phyloP scores from a whole-genome alignment of 352 stramenopile species.

The Phytophthora tubulina region DNA sequence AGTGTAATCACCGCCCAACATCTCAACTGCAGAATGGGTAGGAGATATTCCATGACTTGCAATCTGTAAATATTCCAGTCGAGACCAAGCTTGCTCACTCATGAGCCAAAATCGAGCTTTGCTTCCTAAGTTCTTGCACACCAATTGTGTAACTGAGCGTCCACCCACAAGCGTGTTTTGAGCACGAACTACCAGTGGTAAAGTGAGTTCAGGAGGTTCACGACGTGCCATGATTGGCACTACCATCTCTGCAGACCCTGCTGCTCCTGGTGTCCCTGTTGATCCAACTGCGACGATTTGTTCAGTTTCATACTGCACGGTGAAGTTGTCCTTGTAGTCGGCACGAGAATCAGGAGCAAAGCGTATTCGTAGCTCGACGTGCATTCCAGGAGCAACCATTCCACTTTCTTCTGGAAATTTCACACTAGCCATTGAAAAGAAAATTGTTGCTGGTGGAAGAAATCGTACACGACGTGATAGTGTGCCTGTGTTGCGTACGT shows the following conservation, averaged over 20 bases:
- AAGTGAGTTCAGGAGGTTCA: constrained; percentile 67
- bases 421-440: constrained; percentile 70
- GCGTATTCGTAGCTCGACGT: constrained; percentile 62
- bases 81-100: constrained; percentile 52
- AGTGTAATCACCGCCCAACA: constrained; percentile 21
- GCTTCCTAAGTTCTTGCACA: constrained; percentile 71
- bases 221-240: constrained; percentile 63
- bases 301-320: constrained; percentile 62
- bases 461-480: constrained; percentile 70
- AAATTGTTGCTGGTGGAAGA: constrained; percentile 68
- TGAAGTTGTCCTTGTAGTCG: constrained; percentile 76
- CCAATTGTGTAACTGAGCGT: constrained; percentile 51
- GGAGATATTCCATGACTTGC: constrained; percentile 13
- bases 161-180: constrained; percentile 73
- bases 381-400: constrained; percentile 77
- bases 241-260: constrained; percentile 36
- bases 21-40: constrained; percentile 23
- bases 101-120: constrained; percentile 80
- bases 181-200: constrained; percentile 65
- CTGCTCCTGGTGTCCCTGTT: constrained; percentile 26
- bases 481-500: constrained; percentile 66
- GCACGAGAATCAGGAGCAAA: constrained; percentile 80
- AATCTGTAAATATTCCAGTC: constrained; percentile 42
- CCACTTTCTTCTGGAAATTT: constrained; percentile 64
- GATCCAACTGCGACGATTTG: constrained; percentile 16